These are phyloP conservation scores for Xerocomellus amylosporus DNA, from an alignment of 768 basidiomycete genomes.

Conservation along the genomic window DNA sequence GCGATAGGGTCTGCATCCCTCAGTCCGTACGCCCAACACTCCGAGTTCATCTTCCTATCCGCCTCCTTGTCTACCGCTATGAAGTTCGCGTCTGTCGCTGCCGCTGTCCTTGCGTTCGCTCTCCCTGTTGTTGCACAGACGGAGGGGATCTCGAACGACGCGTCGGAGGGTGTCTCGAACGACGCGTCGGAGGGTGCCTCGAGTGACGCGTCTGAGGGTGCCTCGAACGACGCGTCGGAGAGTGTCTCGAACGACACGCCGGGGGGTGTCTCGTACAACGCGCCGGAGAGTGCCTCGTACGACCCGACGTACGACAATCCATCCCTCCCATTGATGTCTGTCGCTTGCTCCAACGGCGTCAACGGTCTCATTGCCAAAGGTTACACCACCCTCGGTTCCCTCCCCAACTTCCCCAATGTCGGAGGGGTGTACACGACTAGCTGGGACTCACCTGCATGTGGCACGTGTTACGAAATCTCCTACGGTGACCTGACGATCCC, in stretches of 20 bases:
- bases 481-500: constrained; percentile 19
- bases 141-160: no score
- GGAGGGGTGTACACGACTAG: constrained; percentile 33
- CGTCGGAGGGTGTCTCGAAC: no score
- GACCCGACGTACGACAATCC: constrained; percentile 33
- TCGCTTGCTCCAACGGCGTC: constrained; percentile 33
- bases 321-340: constrained; percentile 9
- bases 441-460: constrained; percentile 31
- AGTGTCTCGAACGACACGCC: no score
- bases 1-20: background rate
- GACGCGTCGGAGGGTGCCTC: no score
- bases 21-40: background rate
- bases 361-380: constrained; percentile 31
- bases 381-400: constrained; percentile 32
- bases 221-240: no score
- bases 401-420: constrained; percentile 32
- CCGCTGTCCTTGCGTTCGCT: constrained; percentile 10
- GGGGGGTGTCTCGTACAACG: no score
- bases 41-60: background rate
- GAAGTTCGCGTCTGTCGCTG: constrained; percentile 23
- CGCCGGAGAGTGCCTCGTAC: constrained; percentile 27
- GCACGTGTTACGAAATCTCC: constrained; percentile 33
- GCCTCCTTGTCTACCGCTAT: constrained; percentile 10
- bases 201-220: no score
- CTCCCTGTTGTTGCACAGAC: constrained; percentile 18